Percentiles rank a stretch among this genome's conserved stretches.
Conservation (phyloP, 208 protist species). For the Angomonas deanei region DNA sequence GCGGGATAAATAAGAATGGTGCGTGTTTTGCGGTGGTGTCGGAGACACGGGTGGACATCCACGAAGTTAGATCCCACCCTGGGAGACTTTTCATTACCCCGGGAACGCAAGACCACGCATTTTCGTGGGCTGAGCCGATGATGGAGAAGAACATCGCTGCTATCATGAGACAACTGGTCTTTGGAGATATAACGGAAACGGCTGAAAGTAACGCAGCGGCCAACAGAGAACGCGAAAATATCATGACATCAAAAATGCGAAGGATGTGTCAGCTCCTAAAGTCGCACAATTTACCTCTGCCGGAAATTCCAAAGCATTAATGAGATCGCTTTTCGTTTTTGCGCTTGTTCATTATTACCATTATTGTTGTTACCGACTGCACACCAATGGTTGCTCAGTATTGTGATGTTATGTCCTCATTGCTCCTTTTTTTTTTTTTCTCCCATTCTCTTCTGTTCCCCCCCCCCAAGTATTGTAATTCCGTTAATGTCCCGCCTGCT, state of each 20-base stretch:
- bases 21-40: constrained; percentile 45
- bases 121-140: constrained; percentile 68
- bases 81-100: constrained; percentile 54
- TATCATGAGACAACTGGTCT: constrained; percentile 54
- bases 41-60: constrained; percentile 34
- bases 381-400: too few relatives aligned
- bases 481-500: constrained; percentile 60
- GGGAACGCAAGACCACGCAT: constrained; percentile 58
- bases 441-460: constrained; percentile 6
- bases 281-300: constrained; percentile 36
- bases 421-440: constrained; percentile 15
- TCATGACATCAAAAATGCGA: constrained; percentile 41
- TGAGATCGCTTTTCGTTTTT: not conserved
- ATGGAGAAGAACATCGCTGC: constrained; percentile 40
- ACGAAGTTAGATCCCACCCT: constrained; percentile 42
- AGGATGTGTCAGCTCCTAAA: constrained; percentile 69
- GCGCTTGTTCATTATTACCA: not conserved
- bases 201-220: too few relatives aligned
- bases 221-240: constrained; percentile 20
- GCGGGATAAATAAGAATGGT: constrained; percentile 75
- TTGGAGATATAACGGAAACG: constrained; percentile 22
- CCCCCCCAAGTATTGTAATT: not conserved
- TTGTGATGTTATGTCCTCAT: not conserved
- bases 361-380: constrained; percentile 1
- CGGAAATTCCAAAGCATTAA: constrained; percentile 27